phyloP scores from a whole-genome alignment of 768 basidiomycete genomes.

The Pisolithus sp. region DNA sequence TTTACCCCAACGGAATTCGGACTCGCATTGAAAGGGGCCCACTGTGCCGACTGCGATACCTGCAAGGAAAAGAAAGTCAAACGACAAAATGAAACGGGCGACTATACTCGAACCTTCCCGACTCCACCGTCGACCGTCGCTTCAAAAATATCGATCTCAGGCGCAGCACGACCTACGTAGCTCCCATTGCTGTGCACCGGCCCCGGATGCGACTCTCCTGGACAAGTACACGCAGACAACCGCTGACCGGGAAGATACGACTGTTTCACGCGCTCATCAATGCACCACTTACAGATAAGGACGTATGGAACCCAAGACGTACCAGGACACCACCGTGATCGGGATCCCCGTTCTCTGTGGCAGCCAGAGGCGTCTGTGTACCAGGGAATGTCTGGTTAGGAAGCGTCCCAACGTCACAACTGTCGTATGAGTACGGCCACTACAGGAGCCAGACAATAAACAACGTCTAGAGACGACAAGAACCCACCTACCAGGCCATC shows the following conservation, averaged over 20 bases:
- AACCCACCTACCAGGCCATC: slow-evolving; percentile 54
- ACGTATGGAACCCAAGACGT: background rate
- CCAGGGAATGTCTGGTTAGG: slow-evolving; percentile 62
- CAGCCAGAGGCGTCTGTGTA: slow-evolving; percentile 37
- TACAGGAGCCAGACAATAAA: slow-evolving; percentile 9
- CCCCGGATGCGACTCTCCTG: slow-evolving; percentile 52
- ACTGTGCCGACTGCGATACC: slow-evolving; percentile 52
- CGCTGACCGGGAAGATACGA: slow-evolving; percentile 54
- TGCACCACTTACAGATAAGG: background rate
- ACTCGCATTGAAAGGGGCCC: slow-evolving; percentile 31
- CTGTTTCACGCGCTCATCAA: slow-evolving; percentile 4
- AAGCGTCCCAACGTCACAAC: slow-evolving; percentile 75
- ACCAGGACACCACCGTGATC: slow-evolving; percentile 22
- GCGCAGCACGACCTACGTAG: slow-evolving; percentile 48
- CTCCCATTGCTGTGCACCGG: slow-evolving; percentile 42
- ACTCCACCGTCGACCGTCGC: slow-evolving; percentile 30
- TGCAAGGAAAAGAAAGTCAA: slow-evolving; percentile 15
- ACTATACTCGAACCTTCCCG: slow-evolving; percentile 27
- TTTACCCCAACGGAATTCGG: background rate
- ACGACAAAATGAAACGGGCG: slow-evolving; percentile 1
- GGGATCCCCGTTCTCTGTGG: slow-evolving; percentile 35
- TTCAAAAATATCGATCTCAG: slow-evolving; percentile 58
- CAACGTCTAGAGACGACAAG: slow-evolving; percentile 16
- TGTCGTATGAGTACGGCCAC: slow-evolving; percentile 53
- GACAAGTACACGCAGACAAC: slow-evolving; percentile 53